Evolutionary conservation across 2,329 filamentous ascomycete species (phyloP).

Genomic region (Bipolaris gigantea): DNA sequence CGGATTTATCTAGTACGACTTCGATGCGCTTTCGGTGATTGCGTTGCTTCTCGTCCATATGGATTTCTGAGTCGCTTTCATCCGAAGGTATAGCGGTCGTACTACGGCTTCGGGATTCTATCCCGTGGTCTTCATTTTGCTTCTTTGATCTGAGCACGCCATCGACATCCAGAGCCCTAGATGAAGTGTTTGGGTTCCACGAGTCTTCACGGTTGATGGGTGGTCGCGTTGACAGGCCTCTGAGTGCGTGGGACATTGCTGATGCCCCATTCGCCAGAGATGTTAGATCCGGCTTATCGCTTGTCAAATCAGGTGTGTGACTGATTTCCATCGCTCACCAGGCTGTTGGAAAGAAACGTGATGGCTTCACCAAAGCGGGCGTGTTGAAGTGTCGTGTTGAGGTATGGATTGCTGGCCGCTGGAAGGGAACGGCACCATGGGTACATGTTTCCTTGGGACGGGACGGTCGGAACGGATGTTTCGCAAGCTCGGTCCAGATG

Average conservation of each 20-base stretch:
- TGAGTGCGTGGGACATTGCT: constrained; percentile 32
- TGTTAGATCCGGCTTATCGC: constrained; percentile 14
- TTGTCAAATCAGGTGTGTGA: constrained; percentile 5
- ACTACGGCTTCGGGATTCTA: constrained; percentile 36
- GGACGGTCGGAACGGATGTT: constrained; percentile 12
- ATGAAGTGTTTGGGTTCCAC: constrained; percentile 34
- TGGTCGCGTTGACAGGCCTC: constrained; percentile 29
- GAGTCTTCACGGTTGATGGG: constrained; percentile 24
- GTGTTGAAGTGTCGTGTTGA: background rate
- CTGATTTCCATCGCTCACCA: background rate
- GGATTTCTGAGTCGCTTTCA: constrained; percentile 20
- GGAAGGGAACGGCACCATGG: constrained; percentile 16
- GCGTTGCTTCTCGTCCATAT: constrained; percentile 5
- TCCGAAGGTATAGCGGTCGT: constrained; percentile 34
- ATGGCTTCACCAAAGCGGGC: constrained; percentile 4
- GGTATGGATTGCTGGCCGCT: constrained; percentile 5
- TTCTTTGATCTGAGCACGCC: constrained; percentile 46
- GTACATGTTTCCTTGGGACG: constrained; percentile 8
- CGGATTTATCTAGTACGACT: constrained; percentile 52
- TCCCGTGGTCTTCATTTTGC: constrained; percentile 42
- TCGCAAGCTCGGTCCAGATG: background rate
- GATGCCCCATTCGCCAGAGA: constrained; percentile 23
- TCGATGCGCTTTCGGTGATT: constrained; percentile 48
- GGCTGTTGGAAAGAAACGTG: background rate
- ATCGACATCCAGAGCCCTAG: constrained; percentile 43